Base-by-base conservation (phyloP, 139 green algal genomes). In the Nannochloris sp. region DNA sequence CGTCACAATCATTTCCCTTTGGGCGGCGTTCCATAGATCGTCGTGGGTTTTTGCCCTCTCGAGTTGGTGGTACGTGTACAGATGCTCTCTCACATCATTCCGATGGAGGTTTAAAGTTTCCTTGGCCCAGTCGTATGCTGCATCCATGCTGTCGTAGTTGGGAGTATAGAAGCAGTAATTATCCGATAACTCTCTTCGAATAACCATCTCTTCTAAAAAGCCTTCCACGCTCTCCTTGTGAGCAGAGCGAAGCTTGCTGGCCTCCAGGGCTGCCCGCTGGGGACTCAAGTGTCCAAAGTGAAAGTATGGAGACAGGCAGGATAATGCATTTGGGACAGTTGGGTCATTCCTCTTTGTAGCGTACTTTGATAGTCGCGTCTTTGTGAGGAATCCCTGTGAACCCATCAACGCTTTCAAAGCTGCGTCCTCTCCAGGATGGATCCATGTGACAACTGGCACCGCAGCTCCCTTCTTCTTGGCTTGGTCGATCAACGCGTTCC, bases 201-300 rank as follows among this genome's bases (percentile, higher is more conserved):
- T 81, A 0, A 98, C 78, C 48, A 95, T 70, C 79, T 98, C 92
- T 78, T 98, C 92, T 60, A 96, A 63, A 78, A 94, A 97, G 2
- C 70, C 68, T 51, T 97, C 92, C 56, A 95, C 90, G 2, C 77
- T 82, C 6, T 81, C 76, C 71, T 80, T 83, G 72, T 74, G 61
- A 65, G 84, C 85, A 20, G 56, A 58, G 6, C 76, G 67, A 57
- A 77, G 74, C 74, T 90, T 88, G 50, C 74, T 74, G 0, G 86
- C 89, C 63, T 95, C 89, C 28, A 97, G 69, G 5, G 90, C 92
- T 0, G 78, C 83, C 0, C 89, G 71, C 74, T 96, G 86, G 14
- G 78, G 66, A 0, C 82, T 66, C 33, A 98, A 66, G 33, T 93
- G 81, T 0, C 92, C 92, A 74, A 91, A 96, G 71, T 96, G 91